A percentile compares a stretch with the other conserved stretches of the same genome.
Conservation (phyloP, 1,139 yeast genomes). For the Magnusiomyces sp. region DNA sequence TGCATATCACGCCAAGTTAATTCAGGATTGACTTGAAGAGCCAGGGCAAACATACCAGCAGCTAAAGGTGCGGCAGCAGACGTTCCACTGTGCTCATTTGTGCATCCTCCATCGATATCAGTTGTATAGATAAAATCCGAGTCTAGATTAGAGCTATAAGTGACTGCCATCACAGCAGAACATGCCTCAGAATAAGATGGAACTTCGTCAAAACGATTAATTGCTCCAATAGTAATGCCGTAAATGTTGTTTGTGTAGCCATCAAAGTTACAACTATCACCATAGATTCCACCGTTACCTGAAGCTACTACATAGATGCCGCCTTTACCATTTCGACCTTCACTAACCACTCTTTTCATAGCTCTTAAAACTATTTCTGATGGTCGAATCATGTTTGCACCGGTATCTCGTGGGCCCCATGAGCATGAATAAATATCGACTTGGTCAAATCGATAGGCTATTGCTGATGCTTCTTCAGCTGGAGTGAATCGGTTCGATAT, state of each 20-base stretch:
- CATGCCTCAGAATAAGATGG: conserved; percentile 90
- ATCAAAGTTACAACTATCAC: conserved; percentile 91
- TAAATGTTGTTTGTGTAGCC: conserved; percentile 95
- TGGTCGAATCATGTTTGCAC: conserved; percentile 77
- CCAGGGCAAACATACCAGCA: conserved; percentile 84
- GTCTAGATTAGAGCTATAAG: conserved; percentile 86
- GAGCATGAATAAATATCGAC: conserved; percentile 95
- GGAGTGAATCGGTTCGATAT: conserved; percentile 70
- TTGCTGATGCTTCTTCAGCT: conserved; percentile 85
- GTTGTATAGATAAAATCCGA: conserved; percentile 91
- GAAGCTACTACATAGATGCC: conserved; percentile 90
- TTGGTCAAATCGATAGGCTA: conserved; percentile 63
- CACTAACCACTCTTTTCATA: conserved; percentile 69
- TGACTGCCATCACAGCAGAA: conserved; percentile 92
- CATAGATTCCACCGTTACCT: conserved; percentile 81
- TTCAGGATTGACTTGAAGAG: conserved; percentile 71
- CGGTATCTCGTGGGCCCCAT: conserved; percentile 98
- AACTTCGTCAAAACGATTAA: conserved; percentile 76
- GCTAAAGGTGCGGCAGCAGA: conserved; percentile 99
- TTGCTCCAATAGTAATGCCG: conserved; percentile 90
- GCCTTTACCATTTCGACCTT: conserved; percentile 78
- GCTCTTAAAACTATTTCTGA: conserved; percentile 71
- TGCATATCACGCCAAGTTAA: conserved; percentile 96
- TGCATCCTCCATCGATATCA: conserved; percentile 63
- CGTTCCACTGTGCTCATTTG: conserved; percentile 84